Percentiles rank a stretch among this genome's conserved stretches.
Evolutionary conservation across 768 basidiomycete genomes (phyloP).

Genomic region (Pulveroboletus ravenelii): DNA sequence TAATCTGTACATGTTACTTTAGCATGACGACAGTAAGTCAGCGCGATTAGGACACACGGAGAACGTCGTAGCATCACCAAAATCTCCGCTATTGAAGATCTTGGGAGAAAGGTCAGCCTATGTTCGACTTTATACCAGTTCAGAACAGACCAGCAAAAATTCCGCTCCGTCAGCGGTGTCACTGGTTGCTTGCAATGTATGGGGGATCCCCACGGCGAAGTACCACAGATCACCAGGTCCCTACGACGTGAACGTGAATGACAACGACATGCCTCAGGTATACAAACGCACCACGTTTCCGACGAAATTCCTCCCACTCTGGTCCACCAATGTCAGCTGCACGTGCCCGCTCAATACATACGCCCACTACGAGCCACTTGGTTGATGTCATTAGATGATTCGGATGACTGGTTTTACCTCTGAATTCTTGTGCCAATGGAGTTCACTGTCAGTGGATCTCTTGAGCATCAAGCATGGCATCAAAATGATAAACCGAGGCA

Average conservation of each 20-base stretch:
- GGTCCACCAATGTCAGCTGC: slow-evolving; percentile 43
- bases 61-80: slow-evolving; percentile 41
- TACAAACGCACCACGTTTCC: slow-evolving; percentile 39
- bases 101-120: slow-evolving; percentile 1
- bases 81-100: slow-evolving; percentile 35
- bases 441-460: slow-evolving; percentile 25
- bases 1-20: slow-evolving; percentile 2
- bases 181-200: slow-evolving; percentile 44
- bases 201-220: slow-evolving; percentile 51
- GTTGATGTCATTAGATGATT: background rate
- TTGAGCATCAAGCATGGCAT: background rate
- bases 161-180: slow-evolving; percentile 38
- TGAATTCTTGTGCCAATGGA: slow-evolving; percentile 38
- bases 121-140: background rate
- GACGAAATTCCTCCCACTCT: slow-evolving; percentile 43
- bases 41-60: slow-evolving; percentile 17
- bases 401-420: slow-evolving; percentile 14
- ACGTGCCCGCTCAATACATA: slow-evolving; percentile 44
- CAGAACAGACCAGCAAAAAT: slow-evolving; percentile 41
- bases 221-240: slow-evolving; percentile 48
- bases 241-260: slow-evolving; percentile 22
- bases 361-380: slow-evolving; percentile 35
- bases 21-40: background rate
- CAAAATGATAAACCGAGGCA: no score
- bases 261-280: slow-evolving; percentile 17